Conservation (phyloP, 352 stramenopile species). For the Phytopythium chamaehyphon region DNA sequence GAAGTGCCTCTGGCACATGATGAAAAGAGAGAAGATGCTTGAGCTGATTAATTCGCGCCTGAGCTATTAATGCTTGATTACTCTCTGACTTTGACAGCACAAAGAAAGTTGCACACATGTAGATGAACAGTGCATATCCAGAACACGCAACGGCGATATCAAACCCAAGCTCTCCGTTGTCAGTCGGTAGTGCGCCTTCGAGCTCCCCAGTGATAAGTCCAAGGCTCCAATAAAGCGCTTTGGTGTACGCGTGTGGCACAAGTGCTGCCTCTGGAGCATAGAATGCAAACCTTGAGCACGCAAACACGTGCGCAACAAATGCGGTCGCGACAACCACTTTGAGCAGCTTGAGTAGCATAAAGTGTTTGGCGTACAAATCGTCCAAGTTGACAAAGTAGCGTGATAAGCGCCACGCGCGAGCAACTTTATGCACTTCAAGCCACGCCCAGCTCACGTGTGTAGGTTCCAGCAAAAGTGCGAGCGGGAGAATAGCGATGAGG, state of each 20-base stretch:
- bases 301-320: conserved; percentile 46
- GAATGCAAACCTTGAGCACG: conserved; percentile 42
- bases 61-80: conserved; percentile 27
- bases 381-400: conserved; percentile 48
- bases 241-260: conserved; percentile 27
- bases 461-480: conserved; percentile 11
- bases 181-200: conserved; percentile 38
- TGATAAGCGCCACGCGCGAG: conserved; percentile 36
- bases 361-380: conserved; percentile 48
- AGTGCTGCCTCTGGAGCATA: conserved; percentile 13
- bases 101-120: conserved; percentile 57
- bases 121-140: conserved; percentile 59
- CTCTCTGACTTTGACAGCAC: conserved; percentile 71
- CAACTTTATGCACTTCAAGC: conserved; percentile 52
- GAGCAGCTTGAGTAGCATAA: conserved; percentile 42
- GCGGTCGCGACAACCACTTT: conserved; percentile 34
- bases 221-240: conserved; percentile 48
- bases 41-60: conserved; percentile 63
- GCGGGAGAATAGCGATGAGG: conserved; percentile 30
- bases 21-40: conserved; percentile 64
- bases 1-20: conserved; percentile 44
- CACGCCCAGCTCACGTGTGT: conserved; percentile 9
- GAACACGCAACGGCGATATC: conserved; percentile 38
- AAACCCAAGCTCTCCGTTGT: conserved; percentile 38
- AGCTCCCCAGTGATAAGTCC: conserved; percentile 50